Conservation (phyloP, 495 filamentous ascomycete species). For the Cercophora scortea region DNA sequence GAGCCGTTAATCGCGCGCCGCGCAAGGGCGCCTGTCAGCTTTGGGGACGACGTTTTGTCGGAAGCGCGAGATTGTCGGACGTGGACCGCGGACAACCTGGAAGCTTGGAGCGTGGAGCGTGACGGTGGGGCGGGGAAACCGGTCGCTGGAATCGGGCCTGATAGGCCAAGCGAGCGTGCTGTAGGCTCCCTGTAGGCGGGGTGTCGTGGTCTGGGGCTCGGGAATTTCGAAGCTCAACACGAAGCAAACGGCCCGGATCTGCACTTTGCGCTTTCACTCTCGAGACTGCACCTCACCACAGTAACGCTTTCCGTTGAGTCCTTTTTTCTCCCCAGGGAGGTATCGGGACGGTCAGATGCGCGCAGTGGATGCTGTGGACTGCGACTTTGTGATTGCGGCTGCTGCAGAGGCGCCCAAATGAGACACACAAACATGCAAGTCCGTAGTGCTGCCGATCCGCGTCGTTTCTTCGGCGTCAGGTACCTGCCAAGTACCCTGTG, state of each 20-base stretch:
- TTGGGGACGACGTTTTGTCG: conserved; percentile 22
- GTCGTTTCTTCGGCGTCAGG: no score
- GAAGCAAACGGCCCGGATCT: conserved; percentile 22
- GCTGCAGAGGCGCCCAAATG: no score
- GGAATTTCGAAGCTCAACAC: neutral
- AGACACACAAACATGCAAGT: no score
- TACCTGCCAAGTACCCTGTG: no score
- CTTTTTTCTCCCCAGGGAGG: no score
- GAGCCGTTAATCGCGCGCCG: conserved; percentile 11
- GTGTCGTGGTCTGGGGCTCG: conserved; percentile 1
- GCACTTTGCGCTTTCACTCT: neutral
- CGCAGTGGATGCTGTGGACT: no score
- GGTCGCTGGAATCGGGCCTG: conserved; percentile 2
- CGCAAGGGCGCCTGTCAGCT: conserved; percentile 9
- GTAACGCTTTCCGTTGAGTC: no score
- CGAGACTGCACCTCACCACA: no score
- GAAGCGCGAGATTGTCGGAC: neutral
- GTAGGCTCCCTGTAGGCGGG: neutral
- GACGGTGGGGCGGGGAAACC: conserved; percentile 3
- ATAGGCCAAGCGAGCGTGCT: conserved; percentile 3
- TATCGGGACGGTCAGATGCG: no score
- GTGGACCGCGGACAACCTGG: no score
- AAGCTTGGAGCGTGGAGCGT: neutral
- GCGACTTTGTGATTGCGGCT: no score
- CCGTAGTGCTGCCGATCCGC: no score